Evolutionary conservation across 306 rosid species (phyloP), one percentile per base, ranked within the genome.

Genomic region (Sicyos baderoa): DNA sequence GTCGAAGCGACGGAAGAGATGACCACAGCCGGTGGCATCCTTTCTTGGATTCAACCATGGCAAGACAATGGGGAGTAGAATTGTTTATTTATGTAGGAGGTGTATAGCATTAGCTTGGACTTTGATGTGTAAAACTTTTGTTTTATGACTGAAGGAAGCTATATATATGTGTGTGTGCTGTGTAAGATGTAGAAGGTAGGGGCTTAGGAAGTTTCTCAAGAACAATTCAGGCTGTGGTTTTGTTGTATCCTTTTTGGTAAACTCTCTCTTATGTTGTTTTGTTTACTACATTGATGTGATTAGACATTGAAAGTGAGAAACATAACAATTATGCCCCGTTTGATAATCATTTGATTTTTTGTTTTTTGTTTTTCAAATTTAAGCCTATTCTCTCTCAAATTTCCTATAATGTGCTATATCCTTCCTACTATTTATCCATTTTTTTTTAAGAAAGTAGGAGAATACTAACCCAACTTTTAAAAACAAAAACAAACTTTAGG

Each of bases 1-100:
- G 75, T 80, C 88, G 6, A 88, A 91, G 87, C 86, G 97, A 45
- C 78, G 86, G 57, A 91, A 82, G 84, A 81, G 86, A 78, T 83
- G 82, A 83, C 65, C 76, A n/a, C 35, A 9, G 50, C 27, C 40
- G 17, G 1, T 29, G 69, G 65, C 59, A 68, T 52, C 29, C 68
- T 40, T 51, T 72, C 15, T 22, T 48, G 56, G 14, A 47, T 44
- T 65, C 70, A 65, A 45, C 35, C 54, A 42, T 44, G 70, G 70
- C 35, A 64, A 35, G 29, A 40, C 11, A 21, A 44, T 19, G 54
- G 71, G 37, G 68, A 47, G 54, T 21, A 45, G 13, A 65, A 64
- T 70, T 67, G 75, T 54, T 32, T 73, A 64, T 70, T 65, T 19
- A 47, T 44, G 54, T 47, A 66, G 71, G 40, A 6, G 54, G 29